These are phyloP conservation scores for Moesziomyces parantarcticus DNA, from an alignment of 1,284 basidiomycete genomes.

Conservation along the genomic window DNA sequence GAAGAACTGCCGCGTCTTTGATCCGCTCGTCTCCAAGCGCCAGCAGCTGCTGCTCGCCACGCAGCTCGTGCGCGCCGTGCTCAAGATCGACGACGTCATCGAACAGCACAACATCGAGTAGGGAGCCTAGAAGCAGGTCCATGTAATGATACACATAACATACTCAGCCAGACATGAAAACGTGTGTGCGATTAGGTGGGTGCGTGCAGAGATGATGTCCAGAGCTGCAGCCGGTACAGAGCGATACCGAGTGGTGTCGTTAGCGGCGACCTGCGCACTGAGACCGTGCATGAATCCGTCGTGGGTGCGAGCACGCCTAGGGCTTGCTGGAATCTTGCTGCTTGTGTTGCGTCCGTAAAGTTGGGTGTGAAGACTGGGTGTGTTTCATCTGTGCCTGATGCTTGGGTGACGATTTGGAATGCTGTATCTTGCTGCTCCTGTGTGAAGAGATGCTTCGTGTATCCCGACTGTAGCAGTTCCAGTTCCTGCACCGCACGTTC, in stretches of 20 bases:
- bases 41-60: constrained; percentile 98
- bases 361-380: no score
- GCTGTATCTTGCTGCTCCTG: background rate
- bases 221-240: constrained; percentile 32
- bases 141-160: no score
- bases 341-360: no score
- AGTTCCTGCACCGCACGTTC: constrained; percentile 25
- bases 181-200: background rate
- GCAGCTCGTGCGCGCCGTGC: constrained; percentile 75
- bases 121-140: no score
- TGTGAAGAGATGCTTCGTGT: background rate
- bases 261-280: constrained; percentile 8
- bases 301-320: no score
- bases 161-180: background rate
- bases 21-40: constrained; percentile 95
- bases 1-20: constrained; percentile 96
- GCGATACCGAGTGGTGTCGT: constrained; percentile 27
- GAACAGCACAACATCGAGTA: constrained; percentile 62
- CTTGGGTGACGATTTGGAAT: background rate
- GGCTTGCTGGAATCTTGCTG: no score
- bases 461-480: constrained; percentile 1
- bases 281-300: no score
- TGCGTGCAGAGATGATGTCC: constrained; percentile 12
- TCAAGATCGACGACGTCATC: constrained; percentile 68
- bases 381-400: no score